These are phyloP conservation scores for Diaporthe sp. DNA, from an alignment of 2,329 filamentous ascomycete genomes.

Conservation along the genomic window DNA sequence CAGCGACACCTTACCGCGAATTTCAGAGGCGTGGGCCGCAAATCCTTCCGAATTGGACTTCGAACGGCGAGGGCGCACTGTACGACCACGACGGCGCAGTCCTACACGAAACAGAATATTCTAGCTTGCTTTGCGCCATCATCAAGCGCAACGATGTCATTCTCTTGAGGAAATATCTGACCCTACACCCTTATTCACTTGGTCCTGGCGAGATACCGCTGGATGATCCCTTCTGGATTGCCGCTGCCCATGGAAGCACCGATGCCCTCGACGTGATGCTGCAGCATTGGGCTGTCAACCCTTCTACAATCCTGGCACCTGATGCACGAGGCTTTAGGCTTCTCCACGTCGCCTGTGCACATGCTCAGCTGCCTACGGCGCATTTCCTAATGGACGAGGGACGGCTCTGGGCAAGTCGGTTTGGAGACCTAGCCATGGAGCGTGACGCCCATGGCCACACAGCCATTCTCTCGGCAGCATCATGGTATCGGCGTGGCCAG, in stretches of 20 bases:
- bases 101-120: slow-evolving; percentile 19
- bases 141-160: slow-evolving; percentile 11
- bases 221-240: slow-evolving; percentile 6
- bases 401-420: background rate
- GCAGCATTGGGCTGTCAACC: slow-evolving; percentile 7
- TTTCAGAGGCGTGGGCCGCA: background rate
- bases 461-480: slow-evolving; percentile 6
- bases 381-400: background rate
- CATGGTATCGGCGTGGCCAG: background rate
- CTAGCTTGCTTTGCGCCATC: background rate
- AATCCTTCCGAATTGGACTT: background rate
- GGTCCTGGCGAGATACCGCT: background rate
- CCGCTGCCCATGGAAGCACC: background rate
- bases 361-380: background rate
- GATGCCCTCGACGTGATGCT: slow-evolving; percentile 21
- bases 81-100: slow-evolving; percentile 11
- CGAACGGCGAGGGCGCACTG: background rate
- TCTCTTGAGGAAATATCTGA: slow-evolving; percentile 6
- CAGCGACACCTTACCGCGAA: background rate
- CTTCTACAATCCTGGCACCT: background rate
- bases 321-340: background rate
- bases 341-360: background rate
- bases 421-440: background rate
- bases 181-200: background rate
- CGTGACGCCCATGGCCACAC: background rate